Conservation (phyloP, 345 rosid species). For the thale cress (Arabidopsis thaliana) region DNA sequence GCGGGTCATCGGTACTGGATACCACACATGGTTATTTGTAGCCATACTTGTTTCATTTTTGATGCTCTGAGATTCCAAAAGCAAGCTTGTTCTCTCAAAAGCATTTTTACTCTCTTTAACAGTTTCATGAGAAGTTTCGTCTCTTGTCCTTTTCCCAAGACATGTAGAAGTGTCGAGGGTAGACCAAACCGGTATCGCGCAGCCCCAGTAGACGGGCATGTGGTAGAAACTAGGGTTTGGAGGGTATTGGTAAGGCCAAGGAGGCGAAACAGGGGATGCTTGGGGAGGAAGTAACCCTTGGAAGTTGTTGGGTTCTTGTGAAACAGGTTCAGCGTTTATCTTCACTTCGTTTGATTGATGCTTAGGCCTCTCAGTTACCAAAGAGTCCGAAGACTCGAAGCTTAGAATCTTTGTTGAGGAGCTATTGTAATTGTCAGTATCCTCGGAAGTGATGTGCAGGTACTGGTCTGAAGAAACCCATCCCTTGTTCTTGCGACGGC, state of each 20-base stretch:
- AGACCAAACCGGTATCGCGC: slow-evolving; percentile 37
- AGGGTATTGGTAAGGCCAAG: slow-evolving; percentile 52
- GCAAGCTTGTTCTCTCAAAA: slow-evolving; percentile 18
- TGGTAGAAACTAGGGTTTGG: slow-evolving; percentile 52
- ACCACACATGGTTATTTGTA: slow-evolving; percentile 32
- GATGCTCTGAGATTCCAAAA: background rate
- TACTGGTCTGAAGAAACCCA: slow-evolving; percentile 47
- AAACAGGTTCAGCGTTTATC: background rate
- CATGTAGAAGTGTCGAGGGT: slow-evolving; percentile 25
- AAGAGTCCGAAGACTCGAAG: slow-evolving; percentile 58
- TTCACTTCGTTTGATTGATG: slow-evolving; percentile 20
- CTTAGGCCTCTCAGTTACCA: background rate
- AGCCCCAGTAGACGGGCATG: slow-evolving; percentile 56
- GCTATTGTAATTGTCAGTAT: slow-evolving; percentile 43
- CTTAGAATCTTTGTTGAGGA: slow-evolving; percentile 52
- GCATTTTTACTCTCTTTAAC: slow-evolving; percentile 14
- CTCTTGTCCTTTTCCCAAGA: slow-evolving; percentile 69
- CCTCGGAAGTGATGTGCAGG: slow-evolving; percentile 28
- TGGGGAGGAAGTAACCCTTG: slow-evolving; percentile 43
- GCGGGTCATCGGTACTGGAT: slow-evolving; percentile 44
- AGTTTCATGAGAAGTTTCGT: slow-evolving; percentile 35
- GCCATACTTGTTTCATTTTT: slow-evolving; percentile 20
- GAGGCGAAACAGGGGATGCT: slow-evolving; percentile 40
- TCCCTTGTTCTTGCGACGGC: slow-evolving; percentile 82
- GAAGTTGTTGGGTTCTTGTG: slow-evolving; percentile 27